Conservation (phyloP, 2,329 filamentous ascomycete species). For the Fusarium xyrophilum region DNA sequence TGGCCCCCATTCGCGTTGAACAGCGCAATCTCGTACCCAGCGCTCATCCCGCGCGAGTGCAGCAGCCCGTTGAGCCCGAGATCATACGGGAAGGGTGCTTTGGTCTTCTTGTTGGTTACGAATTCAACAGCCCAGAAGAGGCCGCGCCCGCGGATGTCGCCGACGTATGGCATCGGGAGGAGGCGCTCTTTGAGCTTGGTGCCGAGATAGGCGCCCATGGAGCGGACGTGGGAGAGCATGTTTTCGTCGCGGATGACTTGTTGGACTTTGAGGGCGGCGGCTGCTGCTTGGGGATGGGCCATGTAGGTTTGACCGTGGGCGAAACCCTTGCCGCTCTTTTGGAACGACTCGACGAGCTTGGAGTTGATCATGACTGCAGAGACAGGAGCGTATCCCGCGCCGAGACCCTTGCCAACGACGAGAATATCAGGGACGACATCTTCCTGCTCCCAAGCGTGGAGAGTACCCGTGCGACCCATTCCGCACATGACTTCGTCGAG, state of each 20-base stretch:
- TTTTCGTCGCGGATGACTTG: slow-evolving; percentile 22
- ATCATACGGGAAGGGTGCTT: slow-evolving; percentile 26
- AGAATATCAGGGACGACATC: slow-evolving; percentile 66
- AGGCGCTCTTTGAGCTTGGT: slow-evolving; percentile 20
- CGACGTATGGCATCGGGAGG: slow-evolving; percentile 16
- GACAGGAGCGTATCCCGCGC: slow-evolving; percentile 42
- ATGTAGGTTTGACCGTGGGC: slow-evolving; percentile 30
- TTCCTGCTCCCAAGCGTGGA: slow-evolving; percentile 71
- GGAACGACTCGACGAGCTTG: slow-evolving; percentile 19
- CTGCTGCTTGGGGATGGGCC: slow-evolving; percentile 24
- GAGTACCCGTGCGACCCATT: slow-evolving; percentile 65
- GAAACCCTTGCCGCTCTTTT: slow-evolving; percentile 23
- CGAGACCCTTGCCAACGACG: slow-evolving; percentile 71
- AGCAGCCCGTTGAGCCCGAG: slow-evolving; percentile 17
- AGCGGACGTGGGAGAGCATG: background rate
- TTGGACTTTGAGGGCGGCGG: slow-evolving; percentile 26
- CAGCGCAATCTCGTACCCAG: slow-evolving; percentile 29
- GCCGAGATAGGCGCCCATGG: slow-evolving; percentile 27
- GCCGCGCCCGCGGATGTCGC: slow-evolving; percentile 31
- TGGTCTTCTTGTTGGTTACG: slow-evolving; percentile 32
- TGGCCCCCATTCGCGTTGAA: slow-evolving; percentile 36
- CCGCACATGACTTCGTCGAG: slow-evolving; percentile 73
- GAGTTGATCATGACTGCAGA: slow-evolving; percentile 25
- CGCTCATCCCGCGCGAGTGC: slow-evolving; percentile 29
- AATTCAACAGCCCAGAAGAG: slow-evolving; percentile 37